phyloP scores from a whole-genome alignment of 1,139 yeast genomes.

The Kurtzmaniella quercitrusa region DNA sequence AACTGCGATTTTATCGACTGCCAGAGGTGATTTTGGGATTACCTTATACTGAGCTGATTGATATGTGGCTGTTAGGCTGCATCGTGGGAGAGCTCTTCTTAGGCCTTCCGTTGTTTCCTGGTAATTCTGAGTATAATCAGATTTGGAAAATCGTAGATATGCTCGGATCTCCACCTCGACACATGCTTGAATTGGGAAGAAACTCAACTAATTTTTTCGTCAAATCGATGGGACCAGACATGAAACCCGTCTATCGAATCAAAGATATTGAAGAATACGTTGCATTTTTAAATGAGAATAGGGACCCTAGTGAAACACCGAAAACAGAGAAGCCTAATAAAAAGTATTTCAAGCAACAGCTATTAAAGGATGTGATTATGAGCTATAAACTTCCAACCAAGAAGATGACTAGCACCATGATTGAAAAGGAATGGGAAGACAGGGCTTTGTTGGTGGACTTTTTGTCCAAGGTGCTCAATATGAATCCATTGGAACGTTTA shows the following conservation, averaged over 20 bases:
- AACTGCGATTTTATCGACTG: constrained; percentile 90
- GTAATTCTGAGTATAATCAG: constrained; percentile 91
- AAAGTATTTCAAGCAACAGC: constrained; percentile 75
- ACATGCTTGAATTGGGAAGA: constrained; percentile 97
- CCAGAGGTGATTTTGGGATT: constrained; percentile 94
- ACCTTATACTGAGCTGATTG: constrained; percentile 88
- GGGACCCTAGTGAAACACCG: constrained; percentile 41
- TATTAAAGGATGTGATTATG: constrained; percentile 68
- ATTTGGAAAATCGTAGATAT: constrained; percentile 77
- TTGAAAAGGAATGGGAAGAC: constrained; percentile 70
- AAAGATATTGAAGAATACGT: constrained; percentile 37
- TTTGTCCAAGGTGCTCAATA: constrained; percentile 67
- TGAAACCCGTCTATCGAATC: constrained; percentile 27
- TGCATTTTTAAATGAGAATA: constrained; percentile 21
- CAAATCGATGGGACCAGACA: constrained; percentile 30
- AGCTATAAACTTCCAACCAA: constrained; percentile 71
- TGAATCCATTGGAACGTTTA: constrained; percentile 92
- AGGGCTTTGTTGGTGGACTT: constrained; percentile 74
- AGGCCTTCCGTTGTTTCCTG: constrained; percentile 94
- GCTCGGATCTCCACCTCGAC: constrained; percentile 84
- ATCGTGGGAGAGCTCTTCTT: constrained; percentile 89
- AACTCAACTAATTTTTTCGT: constrained; percentile 70
- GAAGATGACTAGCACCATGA: constrained; percentile 61
- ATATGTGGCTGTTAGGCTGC: constrained; percentile 98
- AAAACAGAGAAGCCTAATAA: constrained; percentile 75